A percentile compares a stretch with the other conserved stretches of the same genome.
Conservation (phyloP, 148 eudicot species). For the Chenopodium suecicum region DNA sequence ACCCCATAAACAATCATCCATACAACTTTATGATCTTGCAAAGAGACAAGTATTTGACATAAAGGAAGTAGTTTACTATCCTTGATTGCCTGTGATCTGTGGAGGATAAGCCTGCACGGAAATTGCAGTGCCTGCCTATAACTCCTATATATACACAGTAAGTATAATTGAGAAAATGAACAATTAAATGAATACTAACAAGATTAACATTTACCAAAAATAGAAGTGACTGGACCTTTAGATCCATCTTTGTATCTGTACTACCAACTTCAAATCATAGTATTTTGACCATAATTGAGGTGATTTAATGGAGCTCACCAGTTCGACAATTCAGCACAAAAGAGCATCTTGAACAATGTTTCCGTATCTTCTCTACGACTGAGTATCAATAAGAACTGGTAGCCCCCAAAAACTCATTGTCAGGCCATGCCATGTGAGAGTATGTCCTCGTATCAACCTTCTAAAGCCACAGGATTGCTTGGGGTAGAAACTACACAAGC, state of each 20-base stretch:
- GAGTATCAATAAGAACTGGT: background rate
- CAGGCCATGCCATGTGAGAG: background rate
- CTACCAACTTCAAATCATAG: background rate
- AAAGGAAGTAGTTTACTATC: background rate
- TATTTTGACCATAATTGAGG: background rate
- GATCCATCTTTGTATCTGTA: background rate
- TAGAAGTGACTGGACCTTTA: background rate
- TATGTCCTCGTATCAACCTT: conserved; percentile 14
- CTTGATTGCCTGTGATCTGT: background rate
- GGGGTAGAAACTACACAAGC: conserved; percentile 15
- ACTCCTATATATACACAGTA: conserved; percentile 4
- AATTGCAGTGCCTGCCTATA: background rate
- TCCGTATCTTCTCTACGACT: background rate
- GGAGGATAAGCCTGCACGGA: background rate
- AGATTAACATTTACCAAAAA: too few relatives aligned
- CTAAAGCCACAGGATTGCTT: conserved; percentile 26
- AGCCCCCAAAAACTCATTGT: background rate
- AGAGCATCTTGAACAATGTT: background rate
- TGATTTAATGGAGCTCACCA: background rate
- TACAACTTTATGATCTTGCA: background rate
- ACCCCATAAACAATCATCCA: background rate
- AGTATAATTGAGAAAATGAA: background rate
- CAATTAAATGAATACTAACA: conserved; percentile 8
- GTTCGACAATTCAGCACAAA: too few relatives aligned
- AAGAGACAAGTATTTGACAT: background rate